These are phyloP conservation scores for Helenozyma baotianmanensis DNA, from an alignment of 805 yeast species.

Conservation along the genomic window DNA sequence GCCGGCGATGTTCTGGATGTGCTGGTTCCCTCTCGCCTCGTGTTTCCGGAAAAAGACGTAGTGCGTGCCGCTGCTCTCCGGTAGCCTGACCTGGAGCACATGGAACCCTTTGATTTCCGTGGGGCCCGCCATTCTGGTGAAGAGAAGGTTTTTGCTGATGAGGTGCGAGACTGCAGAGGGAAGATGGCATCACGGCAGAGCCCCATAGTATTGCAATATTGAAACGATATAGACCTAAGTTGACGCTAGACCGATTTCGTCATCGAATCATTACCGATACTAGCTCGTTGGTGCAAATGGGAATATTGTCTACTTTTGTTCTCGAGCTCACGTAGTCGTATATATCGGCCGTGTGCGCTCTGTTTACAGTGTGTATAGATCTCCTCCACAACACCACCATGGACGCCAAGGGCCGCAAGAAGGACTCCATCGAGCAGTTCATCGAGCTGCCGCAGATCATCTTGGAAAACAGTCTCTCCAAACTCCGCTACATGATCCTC, in stretches of 20 bases:
- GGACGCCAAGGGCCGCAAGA: constrained; percentile 34
- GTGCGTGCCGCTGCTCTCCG: constrained; percentile 41
- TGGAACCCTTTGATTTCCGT: constrained; percentile 55
- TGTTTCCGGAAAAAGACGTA: constrained; percentile 68
- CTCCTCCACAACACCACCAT: constrained; percentile 3
- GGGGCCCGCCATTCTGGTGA: constrained; percentile 8
- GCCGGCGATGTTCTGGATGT: constrained; percentile 8
- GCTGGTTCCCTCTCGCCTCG: constrained; percentile 33
- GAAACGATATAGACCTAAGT: no score
- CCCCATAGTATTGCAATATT: no score
- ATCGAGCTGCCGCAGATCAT: constrained; percentile 42
- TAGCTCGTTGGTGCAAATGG: no score
- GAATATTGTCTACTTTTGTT: no score
- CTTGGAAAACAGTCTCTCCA: constrained; percentile 46
- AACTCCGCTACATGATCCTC: constrained; percentile 39
- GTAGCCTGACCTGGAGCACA: constrained; percentile 45
- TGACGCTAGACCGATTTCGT: no score
- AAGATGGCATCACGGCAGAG: no score
- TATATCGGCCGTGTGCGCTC: no score
- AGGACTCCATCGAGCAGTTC: constrained; percentile 52
- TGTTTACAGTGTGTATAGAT: no score
- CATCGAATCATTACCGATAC: no score
- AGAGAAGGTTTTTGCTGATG: background rate
- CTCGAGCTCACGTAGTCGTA: no score
- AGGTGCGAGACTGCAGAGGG: no score